Evolutionary conservation across 2,329 filamentous ascomycete genomes (phyloP), one percentile per base, ranked within the genome.

Genomic region (Hypoxylon sp.): DNA sequence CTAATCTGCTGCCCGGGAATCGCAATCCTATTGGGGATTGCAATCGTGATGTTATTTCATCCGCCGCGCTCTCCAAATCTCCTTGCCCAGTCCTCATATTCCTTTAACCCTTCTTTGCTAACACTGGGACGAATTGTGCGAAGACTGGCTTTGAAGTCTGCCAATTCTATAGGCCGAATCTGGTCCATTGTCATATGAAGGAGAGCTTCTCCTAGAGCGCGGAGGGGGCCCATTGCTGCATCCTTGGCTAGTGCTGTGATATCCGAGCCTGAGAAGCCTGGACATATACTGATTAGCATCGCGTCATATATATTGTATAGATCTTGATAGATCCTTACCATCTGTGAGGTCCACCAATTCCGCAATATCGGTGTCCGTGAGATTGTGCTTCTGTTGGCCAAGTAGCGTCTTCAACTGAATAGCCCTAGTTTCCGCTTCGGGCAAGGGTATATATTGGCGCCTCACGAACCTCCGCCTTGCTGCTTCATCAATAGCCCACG

Each of bases 401-500:
- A 99, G 80, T 4, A 99, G 81, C 6, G 89, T 97, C 69, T 88
- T 87, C 48, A 99, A 81, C 75, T 99, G 96, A 55, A 88, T 87
- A 62, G 89, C 90, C 62, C 96, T 87, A 0, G 97, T 97, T 71
- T 91, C 88, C 10, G 90, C 87, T 77, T 98, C 96, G 0, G 96
- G 96, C 8, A 99, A 82, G 0, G 96, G 95, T 67, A 99, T 99
- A 78, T 99, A 99, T 80, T 98, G 96, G 65, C 96, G 88, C 70
- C 96, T 86, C 13, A 98, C 95, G 77, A 99, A 99, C 55, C 96
- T 86, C 62, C 96, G 86, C 64, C 96, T 87, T 0, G 96, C 96
- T 24, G 96, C 96, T 79, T 98, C 96, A 74, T 99, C 96, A 73
- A 99, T 98, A 35, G 94, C 94, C 96, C 96, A 99, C 0, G 96